These are phyloP conservation scores for Fonsecaea pedrosoi DNA, from an alignment of 2,329 filamentous ascomycete genomes.

Conservation along the genomic window DNA sequence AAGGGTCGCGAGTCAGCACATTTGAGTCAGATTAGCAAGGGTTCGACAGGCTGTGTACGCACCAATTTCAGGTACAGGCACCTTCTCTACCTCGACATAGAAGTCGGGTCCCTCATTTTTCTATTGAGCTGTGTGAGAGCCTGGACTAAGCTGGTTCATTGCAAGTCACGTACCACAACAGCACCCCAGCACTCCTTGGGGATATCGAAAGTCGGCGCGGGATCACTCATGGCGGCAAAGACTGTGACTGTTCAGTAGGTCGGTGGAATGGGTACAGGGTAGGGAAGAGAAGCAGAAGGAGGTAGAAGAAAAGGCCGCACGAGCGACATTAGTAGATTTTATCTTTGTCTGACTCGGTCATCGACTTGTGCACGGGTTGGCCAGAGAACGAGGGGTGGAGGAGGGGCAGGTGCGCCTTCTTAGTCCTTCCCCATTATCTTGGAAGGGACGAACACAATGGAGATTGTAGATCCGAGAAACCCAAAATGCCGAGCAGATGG, in stretches of 20 bases:
- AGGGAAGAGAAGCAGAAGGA: conserved; percentile 1
- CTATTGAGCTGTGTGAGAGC: conserved; percentile 19
- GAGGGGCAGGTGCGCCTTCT: background rate
- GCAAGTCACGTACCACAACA: conserved; percentile 33
- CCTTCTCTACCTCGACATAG: conserved; percentile 39
- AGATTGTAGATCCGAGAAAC: background rate
- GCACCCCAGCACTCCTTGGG: conserved; percentile 38
- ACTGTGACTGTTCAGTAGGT: background rate
- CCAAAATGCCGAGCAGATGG: background rate
- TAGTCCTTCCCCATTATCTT: background rate
- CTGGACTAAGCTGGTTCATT: background rate
- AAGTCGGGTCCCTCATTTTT: conserved; percentile 41
- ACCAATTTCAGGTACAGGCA: conserved; percentile 40
- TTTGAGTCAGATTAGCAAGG: background rate
- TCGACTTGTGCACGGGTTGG: background rate
- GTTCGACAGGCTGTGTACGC: conserved; percentile 5
- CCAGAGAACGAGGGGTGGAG: background rate
- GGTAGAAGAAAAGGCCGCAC: background rate
- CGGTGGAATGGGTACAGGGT: background rate
- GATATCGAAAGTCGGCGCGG: conserved; percentile 39
- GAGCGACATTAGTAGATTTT: background rate
- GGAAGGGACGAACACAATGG: background rate
- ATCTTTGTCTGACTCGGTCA: background rate
- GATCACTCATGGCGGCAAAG: conserved; percentile 28
- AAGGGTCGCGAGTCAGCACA: background rate